These are phyloP conservation scores for Pezicula radicicola DNA, from an alignment of 2,329 filamentous ascomycete genomes.

Conservation along the genomic window DNA sequence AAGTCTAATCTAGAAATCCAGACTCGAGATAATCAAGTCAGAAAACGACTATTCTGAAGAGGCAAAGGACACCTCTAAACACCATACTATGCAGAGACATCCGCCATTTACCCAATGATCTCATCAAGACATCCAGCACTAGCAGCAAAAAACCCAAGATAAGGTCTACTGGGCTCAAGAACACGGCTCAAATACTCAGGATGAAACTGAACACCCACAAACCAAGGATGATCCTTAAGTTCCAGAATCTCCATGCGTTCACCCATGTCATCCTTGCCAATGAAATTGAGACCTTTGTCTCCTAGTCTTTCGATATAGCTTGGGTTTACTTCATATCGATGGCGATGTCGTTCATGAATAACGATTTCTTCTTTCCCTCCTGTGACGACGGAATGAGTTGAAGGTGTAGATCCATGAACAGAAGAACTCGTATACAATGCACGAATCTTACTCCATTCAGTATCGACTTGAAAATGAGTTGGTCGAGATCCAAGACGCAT, in stretches of 20 bases:
- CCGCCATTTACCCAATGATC: too few relatives aligned
- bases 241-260: slow-evolving; percentile 83
- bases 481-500: slow-evolving; percentile 80
- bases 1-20: too few relatives aligned
- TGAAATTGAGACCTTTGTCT: slow-evolving; percentile 67
- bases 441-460: slow-evolving; percentile 76
- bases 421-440: slow-evolving; percentile 59
- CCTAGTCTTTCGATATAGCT: slow-evolving; percentile 67
- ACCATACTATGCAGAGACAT: too few relatives aligned
- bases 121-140: too few relatives aligned
- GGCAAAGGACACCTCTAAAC: too few relatives aligned
- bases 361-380: slow-evolving; percentile 22
- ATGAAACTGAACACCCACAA: slow-evolving; percentile 84
- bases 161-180: slow-evolving; percentile 69
- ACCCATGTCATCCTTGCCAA: slow-evolving; percentile 76
- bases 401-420: too few relatives aligned
- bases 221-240: slow-evolving; percentile 79
- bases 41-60: too few relatives aligned
- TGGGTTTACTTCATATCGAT: slow-evolving; percentile 90
- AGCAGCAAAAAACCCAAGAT: slow-evolving; percentile 69
- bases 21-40: too few relatives aligned
- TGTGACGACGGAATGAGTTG: too few relatives aligned
- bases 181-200: slow-evolving; percentile 82
- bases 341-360: slow-evolving; percentile 75
- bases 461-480: slow-evolving; percentile 71